Evolutionary conservation across 805 yeast species (phyloP), one percentile per base, ranked within the genome.

Genomic region (Scheffersomyces lignosus): DNA sequence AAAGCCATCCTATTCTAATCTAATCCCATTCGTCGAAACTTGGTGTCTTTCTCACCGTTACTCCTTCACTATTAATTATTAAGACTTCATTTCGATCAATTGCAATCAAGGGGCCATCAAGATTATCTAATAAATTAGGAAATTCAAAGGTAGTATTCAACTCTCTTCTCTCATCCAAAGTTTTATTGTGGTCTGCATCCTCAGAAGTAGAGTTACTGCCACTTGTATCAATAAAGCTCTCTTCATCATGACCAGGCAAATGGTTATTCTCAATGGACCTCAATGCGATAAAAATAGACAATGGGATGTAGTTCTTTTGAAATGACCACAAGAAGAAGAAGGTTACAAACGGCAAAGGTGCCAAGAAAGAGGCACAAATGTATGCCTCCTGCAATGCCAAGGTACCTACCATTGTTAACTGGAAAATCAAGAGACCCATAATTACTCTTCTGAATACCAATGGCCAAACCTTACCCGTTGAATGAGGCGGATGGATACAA

Each of bases 401-500:
- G 0, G 95, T 81, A 3, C 98, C 98, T 0, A 91, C 88, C 87
- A 90, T 89, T 9, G 96, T 88, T 41, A 91, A 63, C 55, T 93
- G 99, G 59, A 91, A 89, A 12, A 91, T 69, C 23, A 86, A 61
- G 17, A 91, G 62, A 0, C 98, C 98, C 40, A 88, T 56, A 37
- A 86, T 78, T 1, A 90, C 79, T 47, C 99, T 73, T 49, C 96
- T 73, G 53, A 86, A 84, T 2, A 91, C 81, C 33, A 89, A 68
- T 0, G 96, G 96, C 98, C 97, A 91, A 1, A 91, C 95, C 55
- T 85, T 86, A 1, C 98, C 99, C 0, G 96, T 93, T 0, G 96
- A 89, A 62, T 93, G 98, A 26, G 95, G 96, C 7, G 95, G 90
- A 59, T 93, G 98, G 22, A 88, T 89, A 67, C 93, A 83, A 0